A percentile compares a stretch with the other conserved stretches of the same genome.
Conservation (phyloP, 345 rosid genomes). For the Gossypium bickii region DNA sequence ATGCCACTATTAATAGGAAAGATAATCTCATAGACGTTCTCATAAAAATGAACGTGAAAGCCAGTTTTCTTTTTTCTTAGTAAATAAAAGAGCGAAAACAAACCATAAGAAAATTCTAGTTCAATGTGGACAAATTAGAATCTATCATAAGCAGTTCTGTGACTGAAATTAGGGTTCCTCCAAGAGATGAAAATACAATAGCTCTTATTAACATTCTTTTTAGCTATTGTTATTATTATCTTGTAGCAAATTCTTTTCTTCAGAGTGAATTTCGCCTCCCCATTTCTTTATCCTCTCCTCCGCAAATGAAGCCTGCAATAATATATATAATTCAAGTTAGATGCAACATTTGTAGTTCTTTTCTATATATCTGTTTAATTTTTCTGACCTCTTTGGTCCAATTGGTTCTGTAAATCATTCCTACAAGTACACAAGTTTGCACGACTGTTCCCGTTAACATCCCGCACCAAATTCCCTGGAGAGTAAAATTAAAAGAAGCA, state of each 20-base stretch:
- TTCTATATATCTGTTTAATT: neutral
- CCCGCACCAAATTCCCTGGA: conserved; percentile 75
- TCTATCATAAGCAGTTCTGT: too few relatives aligned
- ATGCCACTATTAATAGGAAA: too few relatives aligned
- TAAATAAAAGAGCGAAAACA: too few relatives aligned
- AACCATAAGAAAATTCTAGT: too few relatives aligned
- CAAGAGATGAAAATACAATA: too few relatives aligned
- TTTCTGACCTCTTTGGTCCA: conserved; percentile 60
- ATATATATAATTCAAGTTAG: neutral
- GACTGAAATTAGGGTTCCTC: too few relatives aligned
- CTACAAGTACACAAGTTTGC: conserved; percentile 49
- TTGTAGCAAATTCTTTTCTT: conserved; percentile 3
- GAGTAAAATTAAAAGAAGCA: neutral
- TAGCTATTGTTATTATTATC: neutral
- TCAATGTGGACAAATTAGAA: too few relatives aligned
- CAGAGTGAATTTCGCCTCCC: conserved; percentile 42
- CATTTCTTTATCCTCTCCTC: conserved; percentile 63
- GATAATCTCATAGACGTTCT: too few relatives aligned
- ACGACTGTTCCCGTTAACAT: conserved; percentile 61
- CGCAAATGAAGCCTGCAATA: conserved; percentile 62
- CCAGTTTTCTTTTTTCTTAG: too few relatives aligned
- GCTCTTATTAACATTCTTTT: neutral
- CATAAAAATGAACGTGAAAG: too few relatives aligned
- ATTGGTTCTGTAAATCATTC: conserved; percentile 61
- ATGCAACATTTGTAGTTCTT: neutral